Base-by-base conservation (phyloP, 371 early-diverging fungal genomes). In the Apophysomyces ossiformis region DNA sequence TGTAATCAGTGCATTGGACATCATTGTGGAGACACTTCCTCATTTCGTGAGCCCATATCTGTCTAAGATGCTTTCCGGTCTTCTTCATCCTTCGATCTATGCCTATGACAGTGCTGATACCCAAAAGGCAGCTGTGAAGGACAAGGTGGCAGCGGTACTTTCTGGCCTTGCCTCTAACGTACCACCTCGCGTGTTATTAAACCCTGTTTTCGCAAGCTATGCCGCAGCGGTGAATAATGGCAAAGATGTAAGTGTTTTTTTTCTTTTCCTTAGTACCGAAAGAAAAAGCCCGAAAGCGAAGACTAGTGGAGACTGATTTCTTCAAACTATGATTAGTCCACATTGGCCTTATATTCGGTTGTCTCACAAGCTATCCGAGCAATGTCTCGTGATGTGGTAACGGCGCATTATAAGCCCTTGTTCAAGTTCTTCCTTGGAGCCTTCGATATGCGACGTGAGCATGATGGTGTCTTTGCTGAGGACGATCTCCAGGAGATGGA, bases 1-100 rank as follows among this genome's bases (percentile, higher is more conserved):
- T 41, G 89, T 87, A 12, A 74, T 96, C 59, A 81, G 84, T n/a
- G 82, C 89, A 12, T 69, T 96, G 50, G 93, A 89, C 64, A 84
- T 87, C 0, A 82, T 93, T 45, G 83, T 94, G 58, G 81, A 80
- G 62, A 86, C 85, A 47, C 71, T 95, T 71, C 90, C 95, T 26
- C 90, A 92, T 66, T 97, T 97, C 73, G 72, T 95, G 68, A 90
- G 92, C 67, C 92, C 96, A 5, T 95, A 91, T 63, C 70, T 94
- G 35, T 71, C 80, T 56, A 80, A 87, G 65, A 76, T 92, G 32
- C 74, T 93, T 16, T 58, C 69, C 36, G 72, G 74, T 32, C 77
- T 85, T 5, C 65, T 92, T 46, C 85, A 85, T 68, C 85, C 90
- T 21, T 76, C 85, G 26, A 71, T 89, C 58, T 81, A 79, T 38